Percentiles rank a stretch among this genome's conserved stretches.
Evolutionary conservation across 768 basidiomycete genomes (phyloP).

Genomic region (Agaricus sinodeliciosus): DNA sequence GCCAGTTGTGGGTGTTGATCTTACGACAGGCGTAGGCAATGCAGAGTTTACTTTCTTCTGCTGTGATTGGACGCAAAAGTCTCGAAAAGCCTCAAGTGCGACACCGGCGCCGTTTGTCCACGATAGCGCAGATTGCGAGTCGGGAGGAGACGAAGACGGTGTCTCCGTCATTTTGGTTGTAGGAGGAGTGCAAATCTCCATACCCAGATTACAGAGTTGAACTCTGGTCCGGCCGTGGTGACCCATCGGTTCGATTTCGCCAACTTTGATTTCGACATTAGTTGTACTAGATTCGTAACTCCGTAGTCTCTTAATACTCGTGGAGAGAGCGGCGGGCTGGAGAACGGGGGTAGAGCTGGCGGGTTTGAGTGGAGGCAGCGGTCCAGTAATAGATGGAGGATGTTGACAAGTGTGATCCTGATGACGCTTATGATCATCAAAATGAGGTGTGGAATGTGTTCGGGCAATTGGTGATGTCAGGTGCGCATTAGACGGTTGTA

Average conservation of each 20-base stretch:
- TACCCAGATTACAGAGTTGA: slow-evolving; percentile 15
- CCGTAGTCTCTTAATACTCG: slow-evolving; percentile 24
- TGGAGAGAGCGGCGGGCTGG: slow-evolving; percentile 13
- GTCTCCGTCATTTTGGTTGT: not conserved
- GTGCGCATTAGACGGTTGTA: not conserved
- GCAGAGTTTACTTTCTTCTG: not conserved
- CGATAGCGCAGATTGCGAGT: not conserved
- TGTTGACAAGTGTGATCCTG: slow-evolving; percentile 1
- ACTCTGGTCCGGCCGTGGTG: slow-evolving; percentile 18
- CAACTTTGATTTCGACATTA: slow-evolving; percentile 26
- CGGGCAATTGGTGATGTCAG: not conserved
- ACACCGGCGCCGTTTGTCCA: not conserved
- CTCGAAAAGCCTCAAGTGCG: slow-evolving; percentile 6
- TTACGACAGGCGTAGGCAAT: not conserved
- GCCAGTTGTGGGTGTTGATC: not conserved
- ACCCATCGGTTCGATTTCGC: slow-evolving; percentile 20
- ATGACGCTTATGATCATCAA: not conserved
- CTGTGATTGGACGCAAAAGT: slow-evolving; percentile 2
- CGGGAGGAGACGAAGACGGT: not conserved
- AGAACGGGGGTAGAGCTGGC: not conserved
- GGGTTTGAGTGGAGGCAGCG: not conserved
- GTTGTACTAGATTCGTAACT: slow-evolving; percentile 20
- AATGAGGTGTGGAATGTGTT: slow-evolving; percentile 1
- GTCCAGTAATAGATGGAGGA: not conserved
- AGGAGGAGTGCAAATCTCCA: not conserved